Percentiles rank a stretch among this genome's conserved stretches.
Conservation (phyloP, 805 yeast genomes). For the Candida corydali region DNA sequence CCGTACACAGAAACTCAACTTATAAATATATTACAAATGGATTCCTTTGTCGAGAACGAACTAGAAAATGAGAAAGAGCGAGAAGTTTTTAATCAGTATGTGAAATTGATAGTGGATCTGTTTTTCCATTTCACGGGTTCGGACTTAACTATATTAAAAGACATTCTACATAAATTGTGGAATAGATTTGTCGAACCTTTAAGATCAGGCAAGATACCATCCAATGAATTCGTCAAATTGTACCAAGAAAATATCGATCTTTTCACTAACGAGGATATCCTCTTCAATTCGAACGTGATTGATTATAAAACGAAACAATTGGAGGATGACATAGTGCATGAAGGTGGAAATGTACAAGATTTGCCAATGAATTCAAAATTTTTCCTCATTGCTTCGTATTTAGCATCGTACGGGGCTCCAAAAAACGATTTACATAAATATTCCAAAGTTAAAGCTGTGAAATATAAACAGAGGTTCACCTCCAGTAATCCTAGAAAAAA, state of each 20-base stretch:
- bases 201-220: constrained; percentile 14
- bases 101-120: constrained; percentile 43
- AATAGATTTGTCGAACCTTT: constrained; percentile 26
- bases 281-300: constrained; percentile 26
- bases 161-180: constrained; percentile 32
- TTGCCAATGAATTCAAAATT: constrained; percentile 62
- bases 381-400: constrained; percentile 73
- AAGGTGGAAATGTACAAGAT: constrained; percentile 30
- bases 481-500: constrained; percentile 7
- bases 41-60: constrained; percentile 17
- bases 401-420: constrained; percentile 75
- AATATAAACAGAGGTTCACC: constrained; percentile 24
- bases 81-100: constrained; percentile 40
- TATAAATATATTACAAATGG: constrained; percentile 31
- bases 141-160: constrained; percentile 31
- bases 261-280: constrained; percentile 25
- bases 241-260: constrained; percentile 27
- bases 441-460: constrained; percentile 48
- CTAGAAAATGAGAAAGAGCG: constrained; percentile 14
- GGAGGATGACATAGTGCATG: constrained; percentile 17
- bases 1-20: constrained; percentile 35
- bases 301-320: constrained; percentile 20
- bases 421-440: constrained; percentile 66
- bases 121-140: constrained; percentile 44
- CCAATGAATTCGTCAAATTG: constrained; percentile 29